These are phyloP conservation scores for Globisporangium abappressorium DNA, from an alignment of 352 stramenopile genomes.

Conservation along the genomic window DNA sequence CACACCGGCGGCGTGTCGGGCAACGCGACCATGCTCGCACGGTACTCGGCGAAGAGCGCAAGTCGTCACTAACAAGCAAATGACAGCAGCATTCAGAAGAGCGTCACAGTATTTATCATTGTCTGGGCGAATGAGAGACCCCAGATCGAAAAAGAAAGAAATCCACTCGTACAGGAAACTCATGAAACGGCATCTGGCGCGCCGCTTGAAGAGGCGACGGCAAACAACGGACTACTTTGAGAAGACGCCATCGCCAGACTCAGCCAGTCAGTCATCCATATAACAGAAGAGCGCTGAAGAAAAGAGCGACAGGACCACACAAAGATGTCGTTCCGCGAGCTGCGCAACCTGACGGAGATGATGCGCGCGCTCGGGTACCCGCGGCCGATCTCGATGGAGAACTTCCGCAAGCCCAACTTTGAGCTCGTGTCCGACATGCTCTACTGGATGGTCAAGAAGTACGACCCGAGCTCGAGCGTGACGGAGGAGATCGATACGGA, in stretches of 20 bases:
- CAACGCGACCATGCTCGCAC: conserved; percentile 68
- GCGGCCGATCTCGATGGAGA: conserved; percentile 88
- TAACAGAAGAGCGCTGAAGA: not conserved
- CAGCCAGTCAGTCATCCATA: not conserved
- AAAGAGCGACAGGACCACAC: not conserved
- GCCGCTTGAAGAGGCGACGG: conserved; percentile 3
- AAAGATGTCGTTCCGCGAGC: conserved; percentile 82
- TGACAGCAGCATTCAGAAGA: not conserved
- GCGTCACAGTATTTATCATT: not conserved
- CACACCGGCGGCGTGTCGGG: conserved; percentile 76
- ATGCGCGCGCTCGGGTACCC: conserved; percentile 94
- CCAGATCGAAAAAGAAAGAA: not conserved
- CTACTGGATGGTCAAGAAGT: conserved; percentile 97
- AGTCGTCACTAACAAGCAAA: conserved; percentile 1
- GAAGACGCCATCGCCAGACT: not conserved
- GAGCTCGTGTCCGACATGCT: conserved; percentile 94
- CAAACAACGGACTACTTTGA: not conserved
- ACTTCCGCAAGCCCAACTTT: conserved; percentile 97
- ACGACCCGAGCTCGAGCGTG: conserved; percentile 81
- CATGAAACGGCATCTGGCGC: conserved; percentile 12
- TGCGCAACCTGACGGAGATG: conserved; percentile 94
- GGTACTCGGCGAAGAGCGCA: conserved; percentile 44
- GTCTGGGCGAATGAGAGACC: not conserved
- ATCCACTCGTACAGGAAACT: not conserved
- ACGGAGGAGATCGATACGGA: conserved; percentile 94